Percentiles rank a stretch among this genome's conserved stretches.
Conservation (phyloP, 441 rosid genomes). For the Gossypium davidsonii region DNA sequence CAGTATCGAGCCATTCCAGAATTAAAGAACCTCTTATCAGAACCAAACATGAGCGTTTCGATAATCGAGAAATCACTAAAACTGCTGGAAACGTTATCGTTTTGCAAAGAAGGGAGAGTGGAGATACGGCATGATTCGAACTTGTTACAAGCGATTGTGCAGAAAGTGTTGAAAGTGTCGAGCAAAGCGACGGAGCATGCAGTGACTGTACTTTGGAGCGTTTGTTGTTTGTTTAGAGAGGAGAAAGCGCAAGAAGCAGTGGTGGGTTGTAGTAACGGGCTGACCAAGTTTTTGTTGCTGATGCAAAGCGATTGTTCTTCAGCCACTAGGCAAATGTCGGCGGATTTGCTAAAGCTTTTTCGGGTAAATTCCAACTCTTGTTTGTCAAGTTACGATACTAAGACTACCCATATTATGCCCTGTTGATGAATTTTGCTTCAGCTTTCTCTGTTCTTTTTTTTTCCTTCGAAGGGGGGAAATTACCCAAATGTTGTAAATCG, state of each 20-base stretch:
- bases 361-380: slow-evolving; percentile 44
- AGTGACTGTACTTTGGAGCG: slow-evolving; percentile 65
- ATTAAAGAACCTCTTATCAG: slow-evolving; percentile 38
- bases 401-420: slow-evolving; percentile 85
- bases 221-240: slow-evolving; percentile 57
- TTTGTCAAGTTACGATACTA: slow-evolving; percentile 62
- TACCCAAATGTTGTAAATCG: no score
- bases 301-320: slow-evolving; percentile 81
- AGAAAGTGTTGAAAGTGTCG: slow-evolving; percentile 61
- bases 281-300: slow-evolving; percentile 63
- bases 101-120: slow-evolving; percentile 50
- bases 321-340: slow-evolving; percentile 56
- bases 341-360: slow-evolving; percentile 62
- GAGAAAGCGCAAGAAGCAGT: slow-evolving; percentile 55
- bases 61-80: slow-evolving; percentile 60
- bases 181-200: slow-evolving; percentile 68
- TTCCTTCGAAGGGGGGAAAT: no score
- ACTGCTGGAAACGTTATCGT: slow-evolving; percentile 47
- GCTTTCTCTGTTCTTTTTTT: neutral
- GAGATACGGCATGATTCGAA: slow-evolving; percentile 37
- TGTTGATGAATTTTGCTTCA: slow-evolving; percentile 37
- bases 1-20: slow-evolving; percentile 25
- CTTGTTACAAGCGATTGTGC: slow-evolving; percentile 56
- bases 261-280: slow-evolving; percentile 43
- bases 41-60: slow-evolving; percentile 26